These are phyloP conservation scores for Chytriomyces hyalinus DNA, from an alignment of 192 early-diverging fungal genomes.

Conservation along the genomic window DNA sequence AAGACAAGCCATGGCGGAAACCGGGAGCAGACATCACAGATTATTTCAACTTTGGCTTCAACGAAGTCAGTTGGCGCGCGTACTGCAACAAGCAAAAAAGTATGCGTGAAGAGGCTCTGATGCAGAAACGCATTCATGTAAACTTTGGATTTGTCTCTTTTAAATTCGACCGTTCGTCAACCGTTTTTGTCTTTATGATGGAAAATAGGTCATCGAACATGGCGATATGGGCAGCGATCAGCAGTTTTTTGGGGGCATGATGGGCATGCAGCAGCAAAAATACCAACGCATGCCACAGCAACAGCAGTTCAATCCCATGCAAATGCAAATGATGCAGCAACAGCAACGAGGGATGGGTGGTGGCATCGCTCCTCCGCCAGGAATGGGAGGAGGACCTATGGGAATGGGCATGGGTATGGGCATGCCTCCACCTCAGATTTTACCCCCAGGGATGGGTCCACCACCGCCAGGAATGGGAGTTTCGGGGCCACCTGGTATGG, in stretches of 20 bases:
- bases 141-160: neutral
- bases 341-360: neutral
- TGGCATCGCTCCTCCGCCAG: neutral
- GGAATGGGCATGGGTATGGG: constrained; percentile 2
- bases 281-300: constrained; percentile 37
- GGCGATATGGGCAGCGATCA: constrained; percentile 9
- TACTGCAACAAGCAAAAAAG: constrained; percentile 94
- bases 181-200: neutral
- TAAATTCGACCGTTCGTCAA: neutral
- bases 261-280: constrained; percentile 34
- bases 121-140: constrained; percentile 60
- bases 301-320: constrained; percentile 36
- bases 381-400: neutral
- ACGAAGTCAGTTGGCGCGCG: constrained; percentile 91
- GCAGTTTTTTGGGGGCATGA: constrained; percentile 26
- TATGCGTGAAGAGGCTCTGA: constrained; percentile 71
- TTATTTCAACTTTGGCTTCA: constrained; percentile 99
- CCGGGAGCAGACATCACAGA: constrained; percentile 93
- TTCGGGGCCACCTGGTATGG: constrained; percentile 20
- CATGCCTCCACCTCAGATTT: neutral
- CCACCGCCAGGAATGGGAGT: constrained; percentile 21
- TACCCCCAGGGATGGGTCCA: constrained; percentile 26
- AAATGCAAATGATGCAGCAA: constrained; percentile 35
- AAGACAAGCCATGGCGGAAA: constrained; percentile 96
- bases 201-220: constrained; percentile 28